These are phyloP conservation scores for Hypoxylon sp. DNA, from an alignment of 2,329 filamentous ascomycete species.

Conservation along the genomic window DNA sequence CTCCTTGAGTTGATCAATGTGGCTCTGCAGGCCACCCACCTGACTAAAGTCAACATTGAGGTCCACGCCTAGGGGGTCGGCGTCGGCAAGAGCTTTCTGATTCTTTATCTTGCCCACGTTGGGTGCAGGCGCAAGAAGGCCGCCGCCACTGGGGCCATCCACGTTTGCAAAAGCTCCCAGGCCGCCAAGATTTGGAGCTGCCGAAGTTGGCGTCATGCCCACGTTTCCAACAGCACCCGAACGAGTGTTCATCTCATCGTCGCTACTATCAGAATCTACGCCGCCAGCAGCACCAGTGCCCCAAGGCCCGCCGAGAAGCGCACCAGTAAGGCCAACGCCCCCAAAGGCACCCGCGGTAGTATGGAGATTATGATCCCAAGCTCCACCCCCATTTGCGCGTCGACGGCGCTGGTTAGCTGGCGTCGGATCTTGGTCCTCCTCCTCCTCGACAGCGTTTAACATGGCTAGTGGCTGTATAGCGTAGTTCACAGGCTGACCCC, in stretches of 20 bases:
- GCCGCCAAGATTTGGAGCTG: slow-evolving; percentile 58
- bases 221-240: slow-evolving; percentile 69
- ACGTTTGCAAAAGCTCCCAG: slow-evolving; percentile 54
- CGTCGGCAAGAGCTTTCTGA: slow-evolving; percentile 89
- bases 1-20: slow-evolving; percentile 97
- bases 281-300: slow-evolving; percentile 75
- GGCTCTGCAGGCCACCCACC: slow-evolving; percentile 90
- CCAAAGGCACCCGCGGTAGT: slow-evolving; percentile 94
- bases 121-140: slow-evolving; percentile 65
- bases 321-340: slow-evolving; percentile 78
- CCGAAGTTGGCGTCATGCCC: slow-evolving; percentile 68
- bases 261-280: slow-evolving; percentile 94
- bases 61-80: slow-evolving; percentile 93
- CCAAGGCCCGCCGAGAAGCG: slow-evolving; percentile 80
- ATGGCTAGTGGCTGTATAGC: slow-evolving; percentile 83
- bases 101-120: slow-evolving; percentile 96
- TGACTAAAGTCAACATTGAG: slow-evolving; percentile 93
- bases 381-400: slow-evolving; percentile 67
- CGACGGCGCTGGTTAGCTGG: slow-evolving; percentile 73
- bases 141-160: slow-evolving; percentile 57
- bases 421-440: slow-evolving; percentile 75
- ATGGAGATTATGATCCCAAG: slow-evolving; percentile 85
- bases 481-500: slow-evolving; percentile 82
- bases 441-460: slow-evolving; percentile 78
- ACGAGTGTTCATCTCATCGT: slow-evolving; percentile 84